These are phyloP conservation scores for Fusarium cicatricum DNA, from an alignment of 2,329 filamentous ascomycete genomes.

Conservation along the genomic window DNA sequence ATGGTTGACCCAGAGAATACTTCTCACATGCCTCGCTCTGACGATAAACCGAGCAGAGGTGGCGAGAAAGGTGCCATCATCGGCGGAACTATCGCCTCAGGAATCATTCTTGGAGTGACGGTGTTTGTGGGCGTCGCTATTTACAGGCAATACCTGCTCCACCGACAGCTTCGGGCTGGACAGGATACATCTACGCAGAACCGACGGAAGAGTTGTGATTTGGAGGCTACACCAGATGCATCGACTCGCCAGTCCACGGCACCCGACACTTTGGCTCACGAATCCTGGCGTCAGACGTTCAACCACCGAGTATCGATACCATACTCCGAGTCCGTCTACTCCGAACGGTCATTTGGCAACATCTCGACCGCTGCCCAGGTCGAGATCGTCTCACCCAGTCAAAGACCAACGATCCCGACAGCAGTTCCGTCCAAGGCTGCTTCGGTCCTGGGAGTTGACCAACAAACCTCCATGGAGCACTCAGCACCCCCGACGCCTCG, in stretches of 20 bases:
- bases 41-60: background rate
- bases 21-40: background rate
- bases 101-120: conserved; percentile 23
- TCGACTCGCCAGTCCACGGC: background rate
- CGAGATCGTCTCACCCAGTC: background rate
- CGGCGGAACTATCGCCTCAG: conserved; percentile 29
- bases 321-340: conserved; percentile 22
- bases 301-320: conserved; percentile 18
- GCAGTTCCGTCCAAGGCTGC: conserved; percentile 18
- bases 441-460: conserved; percentile 20
- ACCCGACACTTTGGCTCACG: background rate
- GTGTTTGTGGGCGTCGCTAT: conserved; percentile 31
- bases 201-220: background rate
- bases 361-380: conserved; percentile 3
- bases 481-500: background rate
- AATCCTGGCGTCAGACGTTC: conserved; percentile 24
- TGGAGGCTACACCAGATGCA: background rate
- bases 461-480: background rate
- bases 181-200: background rate
- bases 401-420: conserved; percentile 12
- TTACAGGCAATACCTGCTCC: conserved; percentile 19
- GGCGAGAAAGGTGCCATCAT: conserved; percentile 27
- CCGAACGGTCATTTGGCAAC: conserved; percentile 29
- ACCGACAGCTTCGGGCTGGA: background rate
- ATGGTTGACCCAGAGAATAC: background rate